These are phyloP conservation scores for Calendula officinalis DNA, from an alignment of 129 eudicot genomes.

Conservation along the genomic window DNA sequence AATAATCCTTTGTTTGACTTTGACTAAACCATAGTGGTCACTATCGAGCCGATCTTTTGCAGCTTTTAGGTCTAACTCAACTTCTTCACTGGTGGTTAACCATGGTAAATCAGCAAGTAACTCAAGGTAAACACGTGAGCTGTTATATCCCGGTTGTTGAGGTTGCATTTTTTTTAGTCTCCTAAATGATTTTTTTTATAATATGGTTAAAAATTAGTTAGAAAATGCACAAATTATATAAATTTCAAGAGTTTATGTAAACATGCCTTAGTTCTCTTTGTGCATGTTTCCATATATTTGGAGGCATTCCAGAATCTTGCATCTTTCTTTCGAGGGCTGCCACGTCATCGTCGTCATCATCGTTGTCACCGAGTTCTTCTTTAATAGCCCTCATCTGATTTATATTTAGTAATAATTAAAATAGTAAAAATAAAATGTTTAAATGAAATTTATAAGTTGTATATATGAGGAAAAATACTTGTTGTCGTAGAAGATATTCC, in stretches of 20 bases:
- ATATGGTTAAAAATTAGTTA: conserved; percentile 15
- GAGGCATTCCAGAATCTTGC: conserved; percentile 95
- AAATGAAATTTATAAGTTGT: too few relatives aligned
- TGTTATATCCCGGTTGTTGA: conserved; percentile 93
- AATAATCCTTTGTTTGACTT: conserved; percentile 90
- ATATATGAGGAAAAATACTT: conserved; percentile 43
- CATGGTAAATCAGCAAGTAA: conserved; percentile 97
- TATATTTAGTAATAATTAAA: not conserved
- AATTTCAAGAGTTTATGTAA: not conserved
- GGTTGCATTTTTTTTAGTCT: conserved; percentile 97
- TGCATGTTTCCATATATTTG: conserved; percentile 93
- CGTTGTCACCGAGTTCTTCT: conserved; percentile 97
- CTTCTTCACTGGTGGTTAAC: conserved; percentile 82
- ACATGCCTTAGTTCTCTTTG: conserved; percentile 80
- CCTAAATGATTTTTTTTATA: conserved; percentile 44
- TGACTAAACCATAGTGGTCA: conserved; percentile 86
- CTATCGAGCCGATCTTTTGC: conserved; percentile 90
- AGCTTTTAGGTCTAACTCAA: conserved; percentile 73
- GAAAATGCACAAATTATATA: conserved; percentile 1
- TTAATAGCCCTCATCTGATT: conserved; percentile 93
- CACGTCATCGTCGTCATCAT: conserved; percentile 94
- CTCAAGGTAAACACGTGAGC: conserved; percentile 90
- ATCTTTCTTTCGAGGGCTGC: conserved; percentile 92
- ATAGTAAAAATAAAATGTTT: not conserved
- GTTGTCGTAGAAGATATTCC: conserved; percentile 91